These are phyloP conservation scores for Spinacia oleracea DNA, from an alignment of 179 eudicot species.

Conservation along the genomic window DNA sequence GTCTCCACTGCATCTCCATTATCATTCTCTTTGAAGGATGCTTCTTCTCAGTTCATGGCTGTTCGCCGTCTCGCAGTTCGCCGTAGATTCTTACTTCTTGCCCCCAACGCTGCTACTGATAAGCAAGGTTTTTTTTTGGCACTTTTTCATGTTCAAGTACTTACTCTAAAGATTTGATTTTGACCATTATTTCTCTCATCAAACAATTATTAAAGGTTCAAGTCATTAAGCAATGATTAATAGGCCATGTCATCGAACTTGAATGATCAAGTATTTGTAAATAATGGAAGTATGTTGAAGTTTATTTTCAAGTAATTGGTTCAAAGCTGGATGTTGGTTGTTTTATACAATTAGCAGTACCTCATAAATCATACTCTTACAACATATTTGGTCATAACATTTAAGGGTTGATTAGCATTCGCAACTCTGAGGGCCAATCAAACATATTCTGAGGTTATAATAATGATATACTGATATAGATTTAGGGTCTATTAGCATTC, in stretches of 20 bases:
- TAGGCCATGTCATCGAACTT: not conserved
- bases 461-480: too few relatives aligned
- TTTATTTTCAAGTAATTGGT: too few relatives aligned
- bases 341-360: not conserved
- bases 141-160: not conserved
- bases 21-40: conserved; percentile 43
- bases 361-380: too few relatives aligned
- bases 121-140: conserved; percentile 57
- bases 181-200: not conserved
- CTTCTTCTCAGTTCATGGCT: conserved; percentile 36
- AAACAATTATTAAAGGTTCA: too few relatives aligned
- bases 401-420: not conserved
- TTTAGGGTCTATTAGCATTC: too few relatives aligned
- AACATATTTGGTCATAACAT: not conserved
- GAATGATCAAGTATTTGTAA: not conserved
- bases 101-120: conserved; percentile 73
- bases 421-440: not conserved
- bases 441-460: not conserved
- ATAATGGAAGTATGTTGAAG: not conserved
- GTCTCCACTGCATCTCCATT: conserved; percentile 31
- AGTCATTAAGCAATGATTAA: too few relatives aligned
- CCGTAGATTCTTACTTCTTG: conserved; percentile 42
- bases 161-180: not conserved
- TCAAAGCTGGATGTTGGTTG: not conserved
- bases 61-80: conserved; percentile 37